A percentile compares a stretch with the other conserved stretches of the same genome.
Evolutionary conservation across 805 yeast genomes (phyloP).

Genomic region (Barnettozyma sucrosica): DNA sequence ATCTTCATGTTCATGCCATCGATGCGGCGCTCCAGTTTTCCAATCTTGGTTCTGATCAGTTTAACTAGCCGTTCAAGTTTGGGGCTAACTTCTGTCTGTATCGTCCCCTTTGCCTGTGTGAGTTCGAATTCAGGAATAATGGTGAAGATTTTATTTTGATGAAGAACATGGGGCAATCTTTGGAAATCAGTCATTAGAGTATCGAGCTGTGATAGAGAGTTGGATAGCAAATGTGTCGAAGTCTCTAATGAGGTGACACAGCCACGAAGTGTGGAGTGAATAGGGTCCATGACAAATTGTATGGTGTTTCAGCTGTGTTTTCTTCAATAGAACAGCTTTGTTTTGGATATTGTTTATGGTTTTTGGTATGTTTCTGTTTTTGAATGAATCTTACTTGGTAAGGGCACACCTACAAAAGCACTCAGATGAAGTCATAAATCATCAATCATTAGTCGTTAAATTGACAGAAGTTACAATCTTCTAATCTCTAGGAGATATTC

Average conservation of each 20-base stretch:
- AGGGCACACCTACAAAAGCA: neutral
- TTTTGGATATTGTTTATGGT: neutral
- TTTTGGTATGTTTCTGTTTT: neutral
- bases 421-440: neutral
- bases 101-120: constrained; percentile 32
- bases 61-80: constrained; percentile 31
- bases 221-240: constrained; percentile 30
- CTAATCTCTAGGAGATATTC: constrained; percentile 1
- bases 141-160: constrained; percentile 43
- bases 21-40: constrained; percentile 30
- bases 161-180: constrained; percentile 35
- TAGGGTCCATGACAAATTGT: neutral
- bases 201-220: constrained; percentile 30
- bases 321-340: neutral
- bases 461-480: neutral
- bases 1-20: constrained; percentile 29
- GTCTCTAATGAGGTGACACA: constrained; percentile 31
- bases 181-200: constrained; percentile 34
- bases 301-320: no score
- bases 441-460: neutral
- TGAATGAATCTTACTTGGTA: neutral
- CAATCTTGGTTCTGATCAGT: constrained; percentile 30
- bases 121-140: constrained; percentile 45
- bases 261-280: constrained; percentile 19
- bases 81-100: constrained; percentile 37